Base-by-base conservation (phyloP, 306 rosid species). In the Coriaria nepalensis region DNA sequence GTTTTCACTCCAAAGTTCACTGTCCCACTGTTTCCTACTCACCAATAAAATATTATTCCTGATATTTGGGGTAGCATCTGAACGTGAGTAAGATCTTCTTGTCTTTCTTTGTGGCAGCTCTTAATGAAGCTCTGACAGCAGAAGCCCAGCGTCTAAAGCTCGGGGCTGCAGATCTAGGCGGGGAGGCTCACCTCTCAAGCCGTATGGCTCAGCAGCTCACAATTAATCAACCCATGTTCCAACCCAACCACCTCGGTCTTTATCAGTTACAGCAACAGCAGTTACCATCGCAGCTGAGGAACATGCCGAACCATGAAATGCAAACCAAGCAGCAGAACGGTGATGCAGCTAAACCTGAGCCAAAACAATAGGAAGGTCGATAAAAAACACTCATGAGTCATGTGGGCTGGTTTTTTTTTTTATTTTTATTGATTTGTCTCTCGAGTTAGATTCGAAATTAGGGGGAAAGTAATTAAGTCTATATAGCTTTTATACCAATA, bases 91-190 rank as follows among this genome's bases (percentile, higher is more conserved):
- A 14, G 46, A 37, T 33, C 20, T 42, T 33, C 53, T 9, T 45
- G 56, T 33, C 20, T 67, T 39, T 61, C 10, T 42, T 66, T 54
- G 37, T 37, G 36, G 49, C 80, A 86, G 95, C 95, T 54, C 49
- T 86, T 60, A 86, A 81, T 9, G 95, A 81, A 59, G 76, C 95
- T 13, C 62, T 86, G 76, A 60, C 56, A 12, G 56, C 56, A 2
- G 56, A 51, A 35, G 56, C 35, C 42, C 56, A 37, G 15, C 56
- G 56, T 37, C 12, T 51, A 37, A 51, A 51, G 42, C 14, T 51
- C 5, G 33, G 7, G n/a, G 56, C 56, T 12, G 44, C 56, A 10
- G 56, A 51, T 13, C 15, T 51, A 6, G 56, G 56, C 37, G 42
- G 41, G 5, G 56, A 51, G 43, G 56, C 43, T 5, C 56, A 51